Percentiles rank a stretch among this genome's conserved stretches.
Conservation (phyloP, 768 basidiomycete species). For the Psilocybe cubensis region DNA sequence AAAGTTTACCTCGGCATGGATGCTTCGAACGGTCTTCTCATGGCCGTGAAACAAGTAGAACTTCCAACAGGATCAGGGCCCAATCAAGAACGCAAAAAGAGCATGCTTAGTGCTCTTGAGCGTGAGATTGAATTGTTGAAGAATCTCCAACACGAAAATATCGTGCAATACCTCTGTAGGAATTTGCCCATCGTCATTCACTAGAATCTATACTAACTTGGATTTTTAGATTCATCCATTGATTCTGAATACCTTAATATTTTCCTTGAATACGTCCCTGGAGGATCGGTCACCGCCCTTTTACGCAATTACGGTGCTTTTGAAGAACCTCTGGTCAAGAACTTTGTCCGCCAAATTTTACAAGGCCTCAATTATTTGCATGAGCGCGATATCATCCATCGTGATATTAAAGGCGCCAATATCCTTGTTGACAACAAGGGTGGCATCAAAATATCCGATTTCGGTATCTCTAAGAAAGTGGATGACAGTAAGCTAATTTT, state of each 20-base stretch:
- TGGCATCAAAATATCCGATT: slow-evolving; percentile 96
- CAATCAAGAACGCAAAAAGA: slow-evolving; percentile 92
- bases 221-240: slow-evolving; percentile 79
- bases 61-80: slow-evolving; percentile 81
- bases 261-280: slow-evolving; percentile 96
- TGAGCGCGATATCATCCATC: slow-evolving; percentile 92
- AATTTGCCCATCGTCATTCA: slow-evolving; percentile 17
- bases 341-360: slow-evolving; percentile 91
- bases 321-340: slow-evolving; percentile 89
- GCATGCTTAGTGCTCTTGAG: slow-evolving; percentile 90
- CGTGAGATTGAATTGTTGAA: slow-evolving; percentile 94
- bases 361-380: slow-evolving; percentile 90
- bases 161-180: slow-evolving; percentile 97
- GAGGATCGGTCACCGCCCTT: slow-evolving; percentile 90
- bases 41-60: slow-evolving; percentile 98
- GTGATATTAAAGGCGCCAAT: slow-evolving; percentile 99
- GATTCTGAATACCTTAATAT: slow-evolving; percentile 93
- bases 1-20: slow-evolving; percentile 97
- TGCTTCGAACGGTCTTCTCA: slow-evolving; percentile 83
- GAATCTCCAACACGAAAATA: slow-evolving; percentile 92
- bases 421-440: slow-evolving; percentile 98
- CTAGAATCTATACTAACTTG: background rate
- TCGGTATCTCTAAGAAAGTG: slow-evolving; percentile 96
- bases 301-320: slow-evolving; percentile 93
- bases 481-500: slow-evolving; percentile 78